Evolutionary conservation across 257 asterid genomes (phyloP).

Genomic region (Nemophila menziesii): DNA sequence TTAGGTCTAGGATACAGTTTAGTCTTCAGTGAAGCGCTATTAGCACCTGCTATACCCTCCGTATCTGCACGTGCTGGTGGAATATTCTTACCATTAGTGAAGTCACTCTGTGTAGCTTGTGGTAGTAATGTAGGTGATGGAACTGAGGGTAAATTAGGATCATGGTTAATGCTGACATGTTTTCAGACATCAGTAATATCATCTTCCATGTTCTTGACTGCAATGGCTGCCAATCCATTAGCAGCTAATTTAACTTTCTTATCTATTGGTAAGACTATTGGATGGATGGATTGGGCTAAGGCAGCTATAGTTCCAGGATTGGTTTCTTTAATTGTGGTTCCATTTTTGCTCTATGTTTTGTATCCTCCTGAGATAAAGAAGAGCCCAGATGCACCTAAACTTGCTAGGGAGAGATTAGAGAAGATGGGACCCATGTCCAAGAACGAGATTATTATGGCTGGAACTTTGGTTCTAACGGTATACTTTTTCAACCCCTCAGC

Average conservation of each 20-base stretch:
- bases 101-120: constrained; percentile 85
- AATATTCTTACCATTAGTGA: constrained; percentile 80
- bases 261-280: constrained; percentile 58
- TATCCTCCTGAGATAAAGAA: constrained; percentile 84
- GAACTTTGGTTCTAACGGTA: constrained; percentile 85
- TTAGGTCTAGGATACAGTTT: constrained; percentile 86
- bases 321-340: constrained; percentile 70
- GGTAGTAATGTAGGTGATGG: constrained; percentile 94
- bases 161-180: constrained; percentile 93
- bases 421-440: constrained; percentile 95
- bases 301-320: constrained; percentile 94
- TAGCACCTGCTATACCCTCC: constrained; percentile 94
- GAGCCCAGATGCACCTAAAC: constrained; percentile 95
- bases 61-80: constrained; percentile 98
- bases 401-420: constrained; percentile 74
- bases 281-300: constrained; percentile 99
- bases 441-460: constrained; percentile 94
- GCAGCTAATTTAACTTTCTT: constrained; percentile 68
- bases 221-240: constrained; percentile 97
- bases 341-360: constrained; percentile 52
- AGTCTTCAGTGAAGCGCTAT: constrained; percentile 89
- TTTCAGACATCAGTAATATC: constrained; percentile 91
- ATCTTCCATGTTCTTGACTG: constrained; percentile 87
- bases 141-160: constrained; percentile 73
- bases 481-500: neutral